Base-by-base conservation (phyloP, 1,139 yeast species). In the Arxiozyma slooffiae region DNA sequence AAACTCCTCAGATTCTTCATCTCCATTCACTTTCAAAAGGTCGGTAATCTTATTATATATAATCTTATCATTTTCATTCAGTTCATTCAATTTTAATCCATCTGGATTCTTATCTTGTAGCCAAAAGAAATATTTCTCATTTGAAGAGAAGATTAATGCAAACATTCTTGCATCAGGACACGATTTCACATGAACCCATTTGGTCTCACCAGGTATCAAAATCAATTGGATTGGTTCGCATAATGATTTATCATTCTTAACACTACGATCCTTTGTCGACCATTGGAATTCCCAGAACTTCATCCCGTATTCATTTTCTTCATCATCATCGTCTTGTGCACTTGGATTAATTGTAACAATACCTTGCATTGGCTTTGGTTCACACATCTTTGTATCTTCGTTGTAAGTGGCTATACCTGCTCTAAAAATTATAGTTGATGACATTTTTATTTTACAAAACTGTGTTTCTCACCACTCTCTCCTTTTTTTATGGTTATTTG, bases 171-270 rank as follows among this genome's bases (percentile, higher is more conserved):
- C 97, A 2, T 88, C 80, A 48, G 74, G 78, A 65, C 96, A 85
- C 23, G 90, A 80, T 48, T 75, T 71, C 44, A 89, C 80, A 52
- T 79, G 88, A 52, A 79, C 78, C 82, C 95, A 87, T 46, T 83
- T 80, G 43, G 90, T 95, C 64, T 92, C 97, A 2, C 97, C 97
- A 0, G 97, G 96, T 59, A 92, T 84, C 50, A 92, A 78, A 58
- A 89, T 76, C 57, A 89, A 73, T 60, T 85, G 94, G 51, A 84
- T 85, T 43, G 75, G 73, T 50, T 77, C 81, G 20, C 76, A 65
- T 3, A 41, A 16, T 34, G 43, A 23, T 18, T 20, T 70, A 71
- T 20, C 53, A 61, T 44, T 64, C 68, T 30, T 30, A 2, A 66
- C 66, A 5, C 64, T 60, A 41, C 62, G 64, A 41, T 77, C 81